Percentiles rank a stretch among this genome's conserved stretches.
Evolutionary conservation across 208 protist genomes (phyloP).

Genomic region (Crithidia expoeki): DNA sequence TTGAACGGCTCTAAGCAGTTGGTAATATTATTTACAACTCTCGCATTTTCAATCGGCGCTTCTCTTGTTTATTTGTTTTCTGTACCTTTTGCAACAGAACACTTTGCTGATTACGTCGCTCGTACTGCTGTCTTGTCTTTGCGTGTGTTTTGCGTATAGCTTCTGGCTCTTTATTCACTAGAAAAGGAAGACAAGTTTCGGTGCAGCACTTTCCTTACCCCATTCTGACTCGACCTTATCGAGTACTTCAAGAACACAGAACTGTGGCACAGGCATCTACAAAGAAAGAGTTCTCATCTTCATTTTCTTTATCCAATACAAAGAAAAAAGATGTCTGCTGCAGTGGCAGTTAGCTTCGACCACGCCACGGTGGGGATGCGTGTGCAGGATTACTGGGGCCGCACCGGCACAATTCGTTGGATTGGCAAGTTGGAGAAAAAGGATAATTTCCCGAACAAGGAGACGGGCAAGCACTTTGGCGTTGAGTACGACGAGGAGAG

Average conservation of each 20-base stretch:
- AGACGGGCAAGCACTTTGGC: constrained; percentile 54
- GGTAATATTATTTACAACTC: too few species aligned
- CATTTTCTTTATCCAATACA: not conserved
- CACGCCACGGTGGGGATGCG: constrained; percentile 67
- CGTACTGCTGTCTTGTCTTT: too few species aligned
- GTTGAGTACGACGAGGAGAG: constrained; percentile 76
- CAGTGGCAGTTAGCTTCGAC: constrained; percentile 23
- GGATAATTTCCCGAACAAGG: constrained; percentile 47
- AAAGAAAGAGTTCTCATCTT: too few species aligned
- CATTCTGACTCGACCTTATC: not conserved
- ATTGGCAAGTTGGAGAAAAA: constrained; percentile 70
- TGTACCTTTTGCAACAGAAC: too few species aligned
- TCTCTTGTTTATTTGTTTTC: constrained; percentile 2
- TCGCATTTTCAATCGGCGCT: too few species aligned
- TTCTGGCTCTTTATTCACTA: not conserved
- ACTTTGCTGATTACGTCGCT: too few species aligned
- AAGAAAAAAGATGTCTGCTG: constrained; percentile 12
- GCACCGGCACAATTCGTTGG: constrained; percentile 65
- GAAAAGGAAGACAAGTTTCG: too few species aligned
- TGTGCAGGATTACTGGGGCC: constrained; percentile 77
- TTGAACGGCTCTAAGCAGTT: too few species aligned
- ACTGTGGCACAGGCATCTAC: too few species aligned
- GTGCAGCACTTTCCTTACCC: too few species aligned
- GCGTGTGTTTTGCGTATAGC: not conserved
- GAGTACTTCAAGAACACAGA: too few species aligned